phyloP scores from a whole-genome alignment of 257 asterid species.

The Coffea canephora region DNA sequence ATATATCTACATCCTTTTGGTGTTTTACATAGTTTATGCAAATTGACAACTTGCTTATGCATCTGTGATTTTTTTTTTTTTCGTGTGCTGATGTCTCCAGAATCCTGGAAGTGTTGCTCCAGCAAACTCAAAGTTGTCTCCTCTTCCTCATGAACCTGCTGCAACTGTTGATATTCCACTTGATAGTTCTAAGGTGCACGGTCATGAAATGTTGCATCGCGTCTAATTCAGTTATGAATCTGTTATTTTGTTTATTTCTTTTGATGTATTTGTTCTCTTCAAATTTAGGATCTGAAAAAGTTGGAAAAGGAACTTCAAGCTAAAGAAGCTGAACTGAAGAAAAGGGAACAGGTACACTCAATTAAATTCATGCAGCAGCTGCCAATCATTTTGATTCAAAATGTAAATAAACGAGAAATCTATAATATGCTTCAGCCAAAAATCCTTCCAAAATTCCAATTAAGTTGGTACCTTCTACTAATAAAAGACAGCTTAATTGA shows the following conservation, averaged over 20 bases:
- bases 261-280: slow-evolving; percentile 14
- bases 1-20: slow-evolving; percentile 8
- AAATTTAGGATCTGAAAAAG: slow-evolving; percentile 59
- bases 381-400: slow-evolving; percentile 11
- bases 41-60: slow-evolving; percentile 3
- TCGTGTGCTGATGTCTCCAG: slow-evolving; percentile 46
- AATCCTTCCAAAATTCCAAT: not conserved
- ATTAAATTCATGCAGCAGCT: slow-evolving; percentile 16
- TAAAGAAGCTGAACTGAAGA: slow-evolving; percentile 81
- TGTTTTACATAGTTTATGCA: not conserved
- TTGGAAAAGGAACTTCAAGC: slow-evolving; percentile 81
- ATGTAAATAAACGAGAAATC: not conserved
- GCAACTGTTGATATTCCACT: slow-evolving; percentile 81
- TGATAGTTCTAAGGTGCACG: slow-evolving; percentile 51
- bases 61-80: not conserved
- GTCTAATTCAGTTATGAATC: too few species aligned
- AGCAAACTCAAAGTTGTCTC: slow-evolving; percentile 74
- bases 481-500: not conserved
- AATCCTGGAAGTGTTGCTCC: slow-evolving; percentile 65
- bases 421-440: not conserved
- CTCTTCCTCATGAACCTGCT: slow-evolving; percentile 95
- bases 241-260: not conserved
- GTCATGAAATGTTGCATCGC: not conserved
- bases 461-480: not conserved
- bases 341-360: slow-evolving; percentile 67